Conservation (phyloP, 1,139 yeast genomes). For the Yamadazyma aaseri region DNA sequence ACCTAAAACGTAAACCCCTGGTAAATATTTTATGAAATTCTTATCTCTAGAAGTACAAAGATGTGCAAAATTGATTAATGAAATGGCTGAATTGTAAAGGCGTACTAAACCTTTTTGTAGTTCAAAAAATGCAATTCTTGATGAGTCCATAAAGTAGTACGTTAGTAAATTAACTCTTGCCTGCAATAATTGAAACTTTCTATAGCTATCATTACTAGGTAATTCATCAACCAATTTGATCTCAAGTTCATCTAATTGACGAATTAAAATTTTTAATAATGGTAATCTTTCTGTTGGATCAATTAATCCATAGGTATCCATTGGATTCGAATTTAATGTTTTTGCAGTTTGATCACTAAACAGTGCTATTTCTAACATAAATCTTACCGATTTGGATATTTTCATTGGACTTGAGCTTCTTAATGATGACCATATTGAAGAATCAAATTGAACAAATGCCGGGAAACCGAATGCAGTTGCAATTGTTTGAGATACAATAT, state of each 20-base stretch:
- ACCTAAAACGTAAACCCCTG: constrained; percentile 76
- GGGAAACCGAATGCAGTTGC: constrained; percentile 96
- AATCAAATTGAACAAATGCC: constrained; percentile 82
- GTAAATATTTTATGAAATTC: constrained; percentile 70
- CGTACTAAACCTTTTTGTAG: constrained; percentile 72
- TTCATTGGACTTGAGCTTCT: constrained; percentile 37
- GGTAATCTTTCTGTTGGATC: constrained; percentile 73
- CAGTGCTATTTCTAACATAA: constrained; percentile 78
- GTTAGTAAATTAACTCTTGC: constrained; percentile 79
- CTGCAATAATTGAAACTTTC: constrained; percentile 66
- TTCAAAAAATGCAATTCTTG: constrained; percentile 55
- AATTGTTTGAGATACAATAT: constrained; percentile 82
- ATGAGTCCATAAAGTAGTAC: constrained; percentile 74
- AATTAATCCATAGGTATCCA: constrained; percentile 64
- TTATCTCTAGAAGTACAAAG: constrained; percentile 59
- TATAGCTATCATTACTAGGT: constrained; percentile 51
- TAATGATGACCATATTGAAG: constrained; percentile 59
- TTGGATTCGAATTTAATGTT: constrained; percentile 70
- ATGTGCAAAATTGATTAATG: constrained; percentile 66
- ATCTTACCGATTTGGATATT: constrained; percentile 64
- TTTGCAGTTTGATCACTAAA: constrained; percentile 84
- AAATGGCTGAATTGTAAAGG: constrained; percentile 76
- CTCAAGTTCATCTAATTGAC: constrained; percentile 76
- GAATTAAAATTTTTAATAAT: constrained; percentile 63
- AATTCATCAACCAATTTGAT: constrained; percentile 37